Evolutionary conservation across 495 filamentous ascomycete genomes (phyloP), one percentile per base, ranked within the genome.

Genomic region (Darksidea phi): DNA sequence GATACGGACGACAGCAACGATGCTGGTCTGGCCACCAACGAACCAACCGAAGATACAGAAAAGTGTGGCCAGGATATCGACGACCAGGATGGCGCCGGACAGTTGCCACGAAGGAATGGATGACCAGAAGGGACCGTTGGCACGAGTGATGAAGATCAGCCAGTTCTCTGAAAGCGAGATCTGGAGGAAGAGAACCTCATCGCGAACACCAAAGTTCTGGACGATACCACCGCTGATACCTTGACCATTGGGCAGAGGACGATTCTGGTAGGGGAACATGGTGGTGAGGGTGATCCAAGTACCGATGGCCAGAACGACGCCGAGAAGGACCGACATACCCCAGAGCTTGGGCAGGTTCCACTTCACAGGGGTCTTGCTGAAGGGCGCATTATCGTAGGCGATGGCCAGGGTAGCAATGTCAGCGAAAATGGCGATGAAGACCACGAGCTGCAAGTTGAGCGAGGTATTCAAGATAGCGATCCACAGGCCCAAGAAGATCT

Each of bases 111-210:
- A 95, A 15, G 91, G 91, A 43, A 86, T 78, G 23, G 85, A 89
- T 1, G 85, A 87, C 89, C 88, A 93, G 81, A 93, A 90, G 23
- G 88, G 86, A 60, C 88, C 87, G 69, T 88, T 88, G 74, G 88
- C 87, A 79, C 91, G 88, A 61, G 91, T 96, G 74, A 95, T 91
- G 79, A 96, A 93, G 77, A 96, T 96, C 46, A 95, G 83, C 91
- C 91, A 96, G 76, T 94, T 96, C 79, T 96, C 89, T 54, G 91
- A 89, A 57, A 96, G 82, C 12, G 88, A 87, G 73, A 96, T 90
- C 74, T 96, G 82, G 49, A 96, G 84, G 80, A 96, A 96, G 62
- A 96, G 72, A 41, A 96, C 85, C 61, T 84, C 82, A 70, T 95
- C 88, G 45, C 86, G 82, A 68, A 86, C 82, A 78, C 91, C 91